phyloP scores from a whole-genome alignment of 2,329 filamentous ascomycete genomes.

The Helotiales sp. region DNA sequence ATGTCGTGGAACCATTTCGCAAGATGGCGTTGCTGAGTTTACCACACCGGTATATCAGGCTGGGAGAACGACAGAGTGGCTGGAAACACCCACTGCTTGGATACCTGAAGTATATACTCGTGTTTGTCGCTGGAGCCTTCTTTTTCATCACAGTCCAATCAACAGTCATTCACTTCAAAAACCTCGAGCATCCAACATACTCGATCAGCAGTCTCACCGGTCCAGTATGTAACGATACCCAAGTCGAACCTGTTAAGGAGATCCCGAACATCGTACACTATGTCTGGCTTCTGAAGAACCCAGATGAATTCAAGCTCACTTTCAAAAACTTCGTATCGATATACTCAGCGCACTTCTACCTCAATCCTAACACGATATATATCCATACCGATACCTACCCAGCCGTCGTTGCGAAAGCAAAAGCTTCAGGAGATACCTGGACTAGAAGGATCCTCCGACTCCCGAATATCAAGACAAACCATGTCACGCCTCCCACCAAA shows the following conservation, averaged over 20 bases:
- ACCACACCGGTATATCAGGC: no score
- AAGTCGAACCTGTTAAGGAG: background rate
- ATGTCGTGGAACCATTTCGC: no score
- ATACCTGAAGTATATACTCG: no score
- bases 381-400: slow-evolving; percentile 31
- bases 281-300: slow-evolving; percentile 26
- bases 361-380: slow-evolving; percentile 28
- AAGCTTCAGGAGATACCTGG: slow-evolving; percentile 22
- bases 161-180: no score
- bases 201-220: background rate
- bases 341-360: slow-evolving; percentile 27
- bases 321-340: slow-evolving; percentile 31
- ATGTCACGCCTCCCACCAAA: slow-evolving; percentile 18
- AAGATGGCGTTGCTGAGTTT: no score
- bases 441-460: slow-evolving; percentile 26
- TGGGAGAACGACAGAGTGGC: no score
- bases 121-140: no score
- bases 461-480: slow-evolving; percentile 19
- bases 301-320: slow-evolving; percentile 18
- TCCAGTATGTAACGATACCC: background rate
- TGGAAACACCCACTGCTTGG: no score
- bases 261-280: slow-evolving; percentile 34
- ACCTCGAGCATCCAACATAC: no score
- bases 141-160: no score
- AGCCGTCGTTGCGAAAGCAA: slow-evolving; percentile 16